Conservation (phyloP, 495 filamentous ascomycete genomes). For the Friedmanniomyces endolithicus region DNA sequence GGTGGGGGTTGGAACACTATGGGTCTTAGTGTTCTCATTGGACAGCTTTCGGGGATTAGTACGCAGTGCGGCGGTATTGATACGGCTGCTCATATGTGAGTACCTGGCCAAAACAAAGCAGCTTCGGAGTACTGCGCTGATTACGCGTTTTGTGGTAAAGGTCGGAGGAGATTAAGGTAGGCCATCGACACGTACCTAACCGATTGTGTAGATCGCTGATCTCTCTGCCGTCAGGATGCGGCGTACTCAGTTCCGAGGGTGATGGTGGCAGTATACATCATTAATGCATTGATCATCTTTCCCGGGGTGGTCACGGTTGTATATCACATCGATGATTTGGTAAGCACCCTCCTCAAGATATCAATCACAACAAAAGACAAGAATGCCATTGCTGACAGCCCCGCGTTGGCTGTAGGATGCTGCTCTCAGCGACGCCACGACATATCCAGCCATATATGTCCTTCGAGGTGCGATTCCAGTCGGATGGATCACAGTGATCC, state of each 20-base stretch:
- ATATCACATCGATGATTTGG: conserved; percentile 28
- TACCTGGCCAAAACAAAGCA: neutral
- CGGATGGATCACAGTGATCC: conserved; percentile 35
- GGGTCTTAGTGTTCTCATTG: neutral
- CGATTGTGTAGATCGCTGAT: neutral
- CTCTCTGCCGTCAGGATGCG: neutral
- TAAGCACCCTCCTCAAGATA: conserved; percentile 15
- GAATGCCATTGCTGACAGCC: conserved; percentile 13
- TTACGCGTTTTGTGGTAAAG: neutral
- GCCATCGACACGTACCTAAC: neutral
- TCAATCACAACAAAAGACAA: conserved; percentile 20
- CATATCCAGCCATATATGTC: conserved; percentile 24
- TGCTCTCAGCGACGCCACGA: conserved; percentile 16
- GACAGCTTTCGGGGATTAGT: conserved; percentile 5
- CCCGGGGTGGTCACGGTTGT: conserved; percentile 36
- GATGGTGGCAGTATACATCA: conserved; percentile 4
- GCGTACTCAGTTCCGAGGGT: conserved; percentile 1
- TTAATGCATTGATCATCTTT: conserved; percentile 1
- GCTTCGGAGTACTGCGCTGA: neutral
- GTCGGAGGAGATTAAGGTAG: conserved; percentile 9
- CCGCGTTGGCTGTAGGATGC: conserved; percentile 13
- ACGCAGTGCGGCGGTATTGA: conserved; percentile 23
- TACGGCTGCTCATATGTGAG: neutral
- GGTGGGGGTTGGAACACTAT: conserved; percentile 21
- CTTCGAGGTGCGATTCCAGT: conserved; percentile 21